Conservation (phyloP, 2,329 filamentous ascomycete genomes). For the Camillea tinctor region DNA sequence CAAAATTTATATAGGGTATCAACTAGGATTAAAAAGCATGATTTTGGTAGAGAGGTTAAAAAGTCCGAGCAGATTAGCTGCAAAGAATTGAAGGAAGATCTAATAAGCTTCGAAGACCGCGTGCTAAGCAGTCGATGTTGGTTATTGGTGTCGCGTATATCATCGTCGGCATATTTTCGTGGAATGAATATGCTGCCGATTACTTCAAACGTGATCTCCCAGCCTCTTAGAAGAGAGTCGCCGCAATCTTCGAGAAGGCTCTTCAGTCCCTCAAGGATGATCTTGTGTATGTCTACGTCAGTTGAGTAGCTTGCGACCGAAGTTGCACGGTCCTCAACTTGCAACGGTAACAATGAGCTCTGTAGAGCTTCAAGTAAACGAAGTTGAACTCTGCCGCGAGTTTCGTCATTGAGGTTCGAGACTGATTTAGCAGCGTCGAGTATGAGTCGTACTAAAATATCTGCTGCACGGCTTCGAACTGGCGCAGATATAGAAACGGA, state of each 20-base stretch:
- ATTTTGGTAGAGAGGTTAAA: conserved; percentile 67
- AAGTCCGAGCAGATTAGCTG: conserved; percentile 97
- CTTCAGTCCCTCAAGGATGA: conserved; percentile 76
- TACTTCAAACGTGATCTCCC: conserved; percentile 82
- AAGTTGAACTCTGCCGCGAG: conserved; percentile 64
- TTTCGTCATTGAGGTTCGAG: conserved; percentile 48
- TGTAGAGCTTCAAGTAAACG: conserved; percentile 67
- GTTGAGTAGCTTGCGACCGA: conserved; percentile 60
- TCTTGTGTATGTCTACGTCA: conserved; percentile 77
- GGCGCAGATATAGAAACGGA: conserved; percentile 47
- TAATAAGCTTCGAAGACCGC: conserved; percentile 71
- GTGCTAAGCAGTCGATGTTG: conserved; percentile 44
- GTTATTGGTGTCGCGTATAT: conserved; percentile 28
- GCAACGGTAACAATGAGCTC: conserved; percentile 58
- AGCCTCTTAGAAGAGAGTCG: conserved; percentile 77
- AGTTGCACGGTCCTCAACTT: conserved; percentile 49
- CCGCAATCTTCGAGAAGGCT: conserved; percentile 84
- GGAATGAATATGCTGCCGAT: conserved; percentile 76
- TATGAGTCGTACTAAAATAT: conserved; percentile 59
- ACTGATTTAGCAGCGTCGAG: conserved; percentile 59
- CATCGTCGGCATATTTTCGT: conserved; percentile 35
- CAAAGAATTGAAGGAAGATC: conserved; percentile 83
- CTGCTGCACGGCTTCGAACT: conserved; percentile 60
- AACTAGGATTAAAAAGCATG: conserved; percentile 74
- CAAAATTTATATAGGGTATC: conserved; percentile 89